Conservation (phyloP, 2,329 filamentous ascomycete species). For the Saccharata proteae region DNA sequence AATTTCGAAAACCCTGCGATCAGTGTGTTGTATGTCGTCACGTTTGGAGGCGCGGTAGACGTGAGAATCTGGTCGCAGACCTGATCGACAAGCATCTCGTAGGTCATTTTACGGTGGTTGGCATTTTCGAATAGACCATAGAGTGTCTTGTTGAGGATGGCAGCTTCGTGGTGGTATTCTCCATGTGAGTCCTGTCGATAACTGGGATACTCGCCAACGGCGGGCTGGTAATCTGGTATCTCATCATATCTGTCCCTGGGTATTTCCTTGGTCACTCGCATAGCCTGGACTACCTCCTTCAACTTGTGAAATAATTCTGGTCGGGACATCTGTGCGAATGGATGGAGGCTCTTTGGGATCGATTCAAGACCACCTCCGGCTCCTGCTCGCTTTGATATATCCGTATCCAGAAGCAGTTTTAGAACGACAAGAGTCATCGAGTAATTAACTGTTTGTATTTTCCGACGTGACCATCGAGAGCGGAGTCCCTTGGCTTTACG, state of each 20-base stretch:
- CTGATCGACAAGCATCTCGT: conserved; percentile 19
- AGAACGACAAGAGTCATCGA: conserved; percentile 27
- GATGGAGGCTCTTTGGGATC: too few species aligned
- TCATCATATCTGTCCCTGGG: background rate
- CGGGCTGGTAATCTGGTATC: conserved; percentile 1
- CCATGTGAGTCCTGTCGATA: conserved; percentile 29
- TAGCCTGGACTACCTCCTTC: too few species aligned
- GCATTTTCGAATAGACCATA: conserved; percentile 12
- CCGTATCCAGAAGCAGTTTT: conserved; percentile 19
- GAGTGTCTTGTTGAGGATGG: conserved; percentile 21
- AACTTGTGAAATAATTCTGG: too few species aligned
- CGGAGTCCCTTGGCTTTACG: conserved; percentile 19
- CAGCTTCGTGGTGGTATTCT: conserved; percentile 18
- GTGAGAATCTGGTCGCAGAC: conserved; percentile 54
- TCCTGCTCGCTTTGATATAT: too few species aligned
- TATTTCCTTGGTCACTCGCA: background rate
- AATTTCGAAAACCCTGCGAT: conserved; percentile 46
- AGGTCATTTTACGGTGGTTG: conserved; percentile 3
- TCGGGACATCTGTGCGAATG: too few species aligned
- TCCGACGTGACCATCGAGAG: conserved; percentile 28
- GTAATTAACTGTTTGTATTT: conserved; percentile 29
- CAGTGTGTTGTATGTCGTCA: conserved; percentile 60
- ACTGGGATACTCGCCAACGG: conserved; percentile 11
- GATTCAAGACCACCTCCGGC: too few species aligned
- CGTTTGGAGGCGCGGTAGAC: conserved; percentile 48